These are phyloP conservation scores for Mariannaea sp. DNA, from an alignment of 2,329 filamentous ascomycete genomes.

Conservation along the genomic window DNA sequence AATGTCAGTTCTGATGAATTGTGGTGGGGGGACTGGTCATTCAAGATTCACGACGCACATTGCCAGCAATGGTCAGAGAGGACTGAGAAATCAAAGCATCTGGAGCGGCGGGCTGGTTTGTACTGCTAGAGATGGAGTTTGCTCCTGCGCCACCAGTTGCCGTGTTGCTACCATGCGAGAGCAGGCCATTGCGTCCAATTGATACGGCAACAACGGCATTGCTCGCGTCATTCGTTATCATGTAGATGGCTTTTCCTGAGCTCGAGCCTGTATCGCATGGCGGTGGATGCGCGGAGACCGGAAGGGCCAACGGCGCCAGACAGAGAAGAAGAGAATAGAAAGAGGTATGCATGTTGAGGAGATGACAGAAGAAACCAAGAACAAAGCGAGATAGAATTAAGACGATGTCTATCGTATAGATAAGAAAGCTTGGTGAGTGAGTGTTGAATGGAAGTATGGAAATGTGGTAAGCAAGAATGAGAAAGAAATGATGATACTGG, in stretches of 20 bases:
- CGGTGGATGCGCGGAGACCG: background rate
- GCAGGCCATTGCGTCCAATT: conserved; percentile 51
- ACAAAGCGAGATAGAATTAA: no score
- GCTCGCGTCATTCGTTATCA: conserved; percentile 57
- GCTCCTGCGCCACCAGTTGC: conserved; percentile 54
- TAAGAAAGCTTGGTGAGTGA: background rate
- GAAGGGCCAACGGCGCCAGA: background rate
- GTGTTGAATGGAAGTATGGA: background rate
- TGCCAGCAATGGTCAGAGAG: conserved; percentile 53
- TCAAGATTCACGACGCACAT: conserved; percentile 46
- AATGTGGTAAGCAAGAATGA: no score
- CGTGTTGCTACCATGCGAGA: conserved; percentile 49
- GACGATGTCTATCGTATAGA: no score
- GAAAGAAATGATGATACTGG: background rate
- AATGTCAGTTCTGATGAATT: background rate
- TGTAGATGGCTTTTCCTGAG: conserved; percentile 55
- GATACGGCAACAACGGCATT: conserved; percentile 57
- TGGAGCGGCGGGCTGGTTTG: conserved; percentile 46
- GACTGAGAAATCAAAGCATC: conserved; percentile 60
- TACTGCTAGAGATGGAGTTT: conserved; percentile 45
- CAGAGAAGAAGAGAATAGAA: conserved; percentile 1
- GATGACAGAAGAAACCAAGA: background rate
- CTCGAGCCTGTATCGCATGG: conserved; percentile 1
- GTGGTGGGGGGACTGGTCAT: background rate
- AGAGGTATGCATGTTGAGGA: background rate